phyloP scores from a whole-genome alignment of 2,329 filamentous ascomycete species.

The Herpotrichia juniperi region DNA sequence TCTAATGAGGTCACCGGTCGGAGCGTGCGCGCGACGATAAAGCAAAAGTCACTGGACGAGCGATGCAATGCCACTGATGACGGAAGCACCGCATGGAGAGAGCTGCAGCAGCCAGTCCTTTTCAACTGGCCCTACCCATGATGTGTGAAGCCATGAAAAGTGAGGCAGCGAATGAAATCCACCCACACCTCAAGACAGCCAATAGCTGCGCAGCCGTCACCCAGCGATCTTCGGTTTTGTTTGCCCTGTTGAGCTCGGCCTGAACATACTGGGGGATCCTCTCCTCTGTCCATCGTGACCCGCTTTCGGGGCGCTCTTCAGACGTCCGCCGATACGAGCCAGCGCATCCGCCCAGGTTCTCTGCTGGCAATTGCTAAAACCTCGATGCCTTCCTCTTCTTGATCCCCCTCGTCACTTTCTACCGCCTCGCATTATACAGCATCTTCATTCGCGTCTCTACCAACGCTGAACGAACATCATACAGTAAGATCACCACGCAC shows the following conservation, averaged over 20 bases:
- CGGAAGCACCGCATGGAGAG: conserved; percentile 23
- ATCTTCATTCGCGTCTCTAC: conserved; percentile 15
- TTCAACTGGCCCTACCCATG: conserved; percentile 5
- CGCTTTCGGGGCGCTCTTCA: conserved; percentile 25
- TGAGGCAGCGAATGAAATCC: conserved; percentile 36
- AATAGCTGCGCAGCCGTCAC: conserved; percentile 18
- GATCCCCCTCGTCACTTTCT: conserved; percentile 28
- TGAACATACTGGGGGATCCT: conserved; percentile 3
- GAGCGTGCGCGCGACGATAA: conserved; percentile 13
- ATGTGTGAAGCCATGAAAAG: conserved; percentile 18
- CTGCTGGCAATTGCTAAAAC: conserved; percentile 29
- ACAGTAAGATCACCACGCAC: conserved; percentile 25
- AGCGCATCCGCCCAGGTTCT: conserved; percentile 33
- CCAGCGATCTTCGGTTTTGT: conserved; percentile 27
- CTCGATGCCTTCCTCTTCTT: conserved; percentile 20
- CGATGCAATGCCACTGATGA: background rate
- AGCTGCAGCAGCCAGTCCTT: conserved; percentile 21
- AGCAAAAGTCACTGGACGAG: conserved; percentile 12
- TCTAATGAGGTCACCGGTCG: conserved; percentile 19
- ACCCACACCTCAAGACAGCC: conserved; percentile 9
- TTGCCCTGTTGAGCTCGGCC: conserved; percentile 36
- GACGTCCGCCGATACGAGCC: conserved; percentile 38
- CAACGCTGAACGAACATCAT: conserved; percentile 6
- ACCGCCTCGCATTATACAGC: conserved; percentile 30
- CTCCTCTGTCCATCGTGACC: background rate